These are phyloP conservation scores for Scutellaria barbata DNA, from an alignment of 257 asterid species.

Conservation along the genomic window DNA sequence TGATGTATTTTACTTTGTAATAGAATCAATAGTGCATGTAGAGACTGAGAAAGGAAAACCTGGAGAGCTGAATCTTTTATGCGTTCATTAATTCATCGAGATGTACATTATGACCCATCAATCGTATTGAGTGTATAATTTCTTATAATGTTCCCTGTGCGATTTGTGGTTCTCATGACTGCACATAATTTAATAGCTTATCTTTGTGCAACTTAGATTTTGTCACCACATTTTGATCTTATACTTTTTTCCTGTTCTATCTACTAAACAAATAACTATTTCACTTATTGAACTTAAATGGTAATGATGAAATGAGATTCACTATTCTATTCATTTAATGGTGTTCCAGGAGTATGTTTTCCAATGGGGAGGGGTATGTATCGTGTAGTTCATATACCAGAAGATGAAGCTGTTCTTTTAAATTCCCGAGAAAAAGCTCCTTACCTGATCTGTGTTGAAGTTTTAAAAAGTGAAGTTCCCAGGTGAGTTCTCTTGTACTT, in stretches of 20 bases:
- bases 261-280: neutral
- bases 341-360: constrained; percentile 79
- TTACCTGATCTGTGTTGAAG: constrained; percentile 93
- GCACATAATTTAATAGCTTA: constrained; percentile 7
- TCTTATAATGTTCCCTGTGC: constrained; percentile 19
- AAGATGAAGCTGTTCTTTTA: constrained; percentile 95
- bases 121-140: constrained; percentile 10
- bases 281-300: constrained; percentile 14
- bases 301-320: constrained; percentile 11
- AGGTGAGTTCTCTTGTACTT: constrained; percentile 52
- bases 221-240: neutral
- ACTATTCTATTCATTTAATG: constrained; percentile 35
- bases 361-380: constrained; percentile 96
- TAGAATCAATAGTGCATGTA: constrained; percentile 23
- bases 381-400: constrained; percentile 97
- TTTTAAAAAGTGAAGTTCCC: constrained; percentile 80
- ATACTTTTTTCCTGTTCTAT: constrained; percentile 29
- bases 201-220: neutral
- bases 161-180: constrained; percentile 23
- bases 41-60: constrained; percentile 17
- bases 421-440: constrained; percentile 99
- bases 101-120: constrained; percentile 10
- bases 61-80: constrained; percentile 28
- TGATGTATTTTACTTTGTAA: constrained; percentile 25
- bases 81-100: constrained; percentile 14